A percentile compares a stretch with the other conserved stretches of the same genome.
Conservation (phyloP, 2,329 filamentous ascomycete species). For the Curvularia spicifera region DNA sequence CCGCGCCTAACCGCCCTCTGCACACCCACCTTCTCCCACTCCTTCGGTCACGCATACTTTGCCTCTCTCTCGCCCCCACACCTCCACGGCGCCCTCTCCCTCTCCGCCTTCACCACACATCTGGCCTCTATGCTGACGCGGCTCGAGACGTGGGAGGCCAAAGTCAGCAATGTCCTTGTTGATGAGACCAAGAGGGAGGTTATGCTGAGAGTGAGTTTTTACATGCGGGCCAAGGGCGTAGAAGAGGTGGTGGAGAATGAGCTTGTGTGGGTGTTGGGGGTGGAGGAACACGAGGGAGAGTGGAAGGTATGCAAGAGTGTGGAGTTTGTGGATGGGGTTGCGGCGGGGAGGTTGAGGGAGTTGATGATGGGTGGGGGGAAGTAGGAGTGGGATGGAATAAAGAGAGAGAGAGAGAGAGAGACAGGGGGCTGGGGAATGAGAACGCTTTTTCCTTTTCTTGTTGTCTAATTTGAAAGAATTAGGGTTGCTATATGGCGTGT, state of each 20-base stretch:
- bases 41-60: conserved; percentile 42
- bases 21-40: conserved; percentile 28
- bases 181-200: conserved; percentile 34
- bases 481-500: no score
- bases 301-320: conserved; percentile 22
- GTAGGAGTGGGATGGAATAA: background rate
- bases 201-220: conserved; percentile 32
- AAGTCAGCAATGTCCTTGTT: conserved; percentile 32
- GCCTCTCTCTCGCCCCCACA: conserved; percentile 25
- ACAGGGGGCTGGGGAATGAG: no score
- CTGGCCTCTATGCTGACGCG: conserved; percentile 29
- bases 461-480: no score
- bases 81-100: conserved; percentile 24
- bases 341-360: conserved; percentile 26
- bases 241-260: conserved; percentile 37
- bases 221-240: conserved; percentile 30
- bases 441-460: no score
- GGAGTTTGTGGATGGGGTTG: conserved; percentile 45
- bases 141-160: conserved; percentile 31
- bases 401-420: no score
- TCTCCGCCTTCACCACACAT: conserved; percentile 32
- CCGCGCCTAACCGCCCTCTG: conserved; percentile 26
- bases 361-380: conserved; percentile 17
- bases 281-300: conserved; percentile 23
- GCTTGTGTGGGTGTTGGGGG: conserved; percentile 42